Evolutionary conservation across 257 asterid species (phyloP), one percentile per base, ranked within the genome.

Genomic region (Thymus mandschuricus): DNA sequence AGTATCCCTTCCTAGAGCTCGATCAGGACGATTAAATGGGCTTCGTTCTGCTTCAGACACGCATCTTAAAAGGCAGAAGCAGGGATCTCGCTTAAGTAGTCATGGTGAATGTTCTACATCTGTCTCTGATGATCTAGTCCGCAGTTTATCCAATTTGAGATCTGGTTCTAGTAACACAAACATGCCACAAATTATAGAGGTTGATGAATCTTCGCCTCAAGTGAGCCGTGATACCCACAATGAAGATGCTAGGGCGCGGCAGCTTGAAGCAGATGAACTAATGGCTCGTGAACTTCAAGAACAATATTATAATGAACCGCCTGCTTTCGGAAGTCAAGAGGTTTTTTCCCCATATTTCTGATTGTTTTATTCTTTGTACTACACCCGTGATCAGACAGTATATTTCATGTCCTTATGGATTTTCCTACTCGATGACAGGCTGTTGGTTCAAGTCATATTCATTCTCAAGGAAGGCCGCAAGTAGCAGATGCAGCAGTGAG

Each of bases 251-350:
- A 86, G 82, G 83, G 83, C 86, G 5, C 84, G 86, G 69, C 98
- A 94, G 82, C 69, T 94, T 74, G 98, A 91, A 84, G 94, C 96
- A 13, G 98, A 91, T 79, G 98, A 89, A 77, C 84, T 72, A 69
- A 76, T 94, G 74, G 98, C 98, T 72, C 92, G 86, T 70, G 97
- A 94, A 69, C 96, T 94, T 69, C 98, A 94, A 83, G 95, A 94
- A 65, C 97, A 94, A 70, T 69, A 91, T 65, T 94, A 91, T 71
- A 89, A 74, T 75, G 98, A 94, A 82, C 58, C 33, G 44, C 90
- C 91, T 60, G 79, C 70, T 71, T 52, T 78, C n/a, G 83, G 87
- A 66, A 72, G 55, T 71, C 73, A 66, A 30, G 88, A 91, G 96
- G 97, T 94, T 57, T 50, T 21, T n/a, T 69, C 46, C 38, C 29